Conservation (phyloP, 2,329 filamentous ascomycete species). For the Colletotrichum sp. region DNA sequence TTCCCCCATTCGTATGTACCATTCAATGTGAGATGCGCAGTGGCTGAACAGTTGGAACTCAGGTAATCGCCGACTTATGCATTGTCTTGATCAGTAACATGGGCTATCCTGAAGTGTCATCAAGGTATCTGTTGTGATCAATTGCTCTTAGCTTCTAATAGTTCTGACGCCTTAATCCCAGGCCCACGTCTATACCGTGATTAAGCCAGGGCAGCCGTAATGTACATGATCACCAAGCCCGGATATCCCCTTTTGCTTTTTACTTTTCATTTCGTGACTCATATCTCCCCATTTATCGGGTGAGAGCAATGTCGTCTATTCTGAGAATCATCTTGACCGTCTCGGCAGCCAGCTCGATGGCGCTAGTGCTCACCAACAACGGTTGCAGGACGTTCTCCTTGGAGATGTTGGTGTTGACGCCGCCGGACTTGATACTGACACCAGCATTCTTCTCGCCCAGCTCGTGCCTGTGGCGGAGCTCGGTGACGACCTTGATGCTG, state of each 20-base stretch:
- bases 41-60: neutral
- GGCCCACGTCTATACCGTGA: conserved; percentile 19
- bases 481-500: conserved; percentile 98
- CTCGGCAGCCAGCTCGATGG: conserved; percentile 95
- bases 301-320: conserved; percentile 71
- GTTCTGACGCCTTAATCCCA: conserved; percentile 16
- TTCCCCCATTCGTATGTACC: neutral
- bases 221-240: conserved; percentile 20
- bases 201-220: conserved; percentile 17
- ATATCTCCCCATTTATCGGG: conserved; percentile 44
- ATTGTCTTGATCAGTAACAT: neutral
- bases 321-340: conserved; percentile 93
- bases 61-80: neutral
- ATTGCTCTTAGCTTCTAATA: conserved; percentile 22
- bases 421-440: conserved; percentile 96
- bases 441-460: conserved; percentile 95
- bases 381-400: conserved; percentile 98
- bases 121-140: conserved; percentile 21
- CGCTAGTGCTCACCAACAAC: conserved; percentile 93
- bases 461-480: conserved; percentile 91
- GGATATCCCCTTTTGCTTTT: conserved; percentile 17
- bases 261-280: conserved; percentile 18
- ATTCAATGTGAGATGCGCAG: neutral
- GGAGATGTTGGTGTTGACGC: conserved; percentile 95
- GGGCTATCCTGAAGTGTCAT: conserved; percentile 1